Evolutionary conservation across 2,329 filamentous ascomycete species (phyloP).

Genomic region (Metarhizium humberi): DNA sequence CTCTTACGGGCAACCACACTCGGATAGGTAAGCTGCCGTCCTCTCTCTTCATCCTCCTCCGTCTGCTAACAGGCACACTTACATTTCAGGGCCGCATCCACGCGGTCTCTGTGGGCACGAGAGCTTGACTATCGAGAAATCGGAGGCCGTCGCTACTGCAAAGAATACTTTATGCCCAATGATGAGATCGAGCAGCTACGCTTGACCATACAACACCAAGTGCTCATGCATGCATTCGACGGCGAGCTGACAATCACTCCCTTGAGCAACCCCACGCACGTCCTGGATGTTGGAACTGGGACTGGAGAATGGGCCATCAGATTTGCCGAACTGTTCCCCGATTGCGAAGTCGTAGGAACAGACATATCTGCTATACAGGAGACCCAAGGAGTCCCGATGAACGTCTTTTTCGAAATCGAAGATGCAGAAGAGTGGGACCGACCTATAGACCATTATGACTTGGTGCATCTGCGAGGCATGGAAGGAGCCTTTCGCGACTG

Average conservation of each 20-base stretch:
- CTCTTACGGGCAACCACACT: slow-evolving; percentile 17
- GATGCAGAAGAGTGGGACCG: slow-evolving; percentile 53
- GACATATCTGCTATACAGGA: slow-evolving; percentile 50
- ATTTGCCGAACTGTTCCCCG: slow-evolving; percentile 43
- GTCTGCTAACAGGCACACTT: not conserved
- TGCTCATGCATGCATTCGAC: slow-evolving; percentile 44
- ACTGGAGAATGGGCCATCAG: slow-evolving; percentile 43
- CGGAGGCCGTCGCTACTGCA: slow-evolving; percentile 53
- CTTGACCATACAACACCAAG: slow-evolving; percentile 51
- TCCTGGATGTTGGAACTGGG: slow-evolving; percentile 51
- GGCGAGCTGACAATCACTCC: slow-evolving; percentile 35
- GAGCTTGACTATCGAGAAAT: slow-evolving; percentile 49
- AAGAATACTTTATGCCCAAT: slow-evolving; percentile 56
- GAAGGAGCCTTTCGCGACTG: slow-evolving; percentile 48
- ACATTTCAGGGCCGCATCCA: slow-evolving; percentile 30
- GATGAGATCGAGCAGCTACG: slow-evolving; percentile 57
- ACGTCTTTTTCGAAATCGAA: slow-evolving; percentile 51
- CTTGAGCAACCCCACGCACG: slow-evolving; percentile 26
- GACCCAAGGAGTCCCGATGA: slow-evolving; percentile 45
- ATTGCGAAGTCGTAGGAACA: slow-evolving; percentile 48
- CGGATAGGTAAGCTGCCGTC: slow-evolving; percentile 30
- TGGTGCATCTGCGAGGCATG: slow-evolving; percentile 48
- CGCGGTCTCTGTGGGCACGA: slow-evolving; percentile 37
- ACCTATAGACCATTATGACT: slow-evolving; percentile 40
- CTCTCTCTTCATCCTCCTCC: not conserved